These are phyloP conservation scores for Mortierella claussenii DNA, from an alignment of 192 early-diverging fungal species.

Conservation along the genomic window DNA sequence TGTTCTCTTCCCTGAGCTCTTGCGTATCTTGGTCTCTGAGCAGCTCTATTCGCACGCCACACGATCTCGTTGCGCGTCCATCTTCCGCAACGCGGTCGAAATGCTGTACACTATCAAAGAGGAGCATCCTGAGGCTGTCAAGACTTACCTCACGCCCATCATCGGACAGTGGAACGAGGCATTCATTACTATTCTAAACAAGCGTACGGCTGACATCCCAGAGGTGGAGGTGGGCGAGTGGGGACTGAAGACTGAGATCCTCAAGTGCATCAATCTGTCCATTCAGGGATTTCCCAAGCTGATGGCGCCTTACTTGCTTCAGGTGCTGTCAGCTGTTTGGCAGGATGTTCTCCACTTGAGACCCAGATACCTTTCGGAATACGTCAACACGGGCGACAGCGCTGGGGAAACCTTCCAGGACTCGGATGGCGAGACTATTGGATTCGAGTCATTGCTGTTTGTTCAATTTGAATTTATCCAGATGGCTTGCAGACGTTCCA, in stretches of 20 bases:
- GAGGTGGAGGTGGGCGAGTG: slow-evolving; percentile 67
- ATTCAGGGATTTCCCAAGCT: slow-evolving; percentile 73
- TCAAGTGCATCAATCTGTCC: slow-evolving; percentile 73
- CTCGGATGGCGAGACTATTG: slow-evolving; percentile 76
- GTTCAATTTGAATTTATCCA: slow-evolving; percentile 76
- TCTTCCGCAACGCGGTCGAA: slow-evolving; percentile 88
- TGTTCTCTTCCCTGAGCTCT: slow-evolving; percentile 84
- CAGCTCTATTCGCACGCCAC: slow-evolving; percentile 69
- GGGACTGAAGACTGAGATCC: slow-evolving; percentile 76
- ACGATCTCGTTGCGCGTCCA: slow-evolving; percentile 78
- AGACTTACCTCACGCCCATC: slow-evolving; percentile 78
- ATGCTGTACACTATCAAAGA: slow-evolving; percentile 84
- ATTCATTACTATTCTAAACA: slow-evolving; percentile 72
- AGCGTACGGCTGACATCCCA: slow-evolving; percentile 55
- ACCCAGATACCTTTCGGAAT: slow-evolving; percentile 59
- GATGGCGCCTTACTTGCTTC: slow-evolving; percentile 57
- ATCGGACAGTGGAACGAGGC: slow-evolving; percentile 82
- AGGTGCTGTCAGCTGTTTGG: slow-evolving; percentile 78
- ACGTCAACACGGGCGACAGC: slow-evolving; percentile 51
- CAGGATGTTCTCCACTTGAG: slow-evolving; percentile 69
- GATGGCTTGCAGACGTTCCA: slow-evolving; percentile 63
- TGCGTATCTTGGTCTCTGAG: slow-evolving; percentile 76
- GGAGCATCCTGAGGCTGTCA: slow-evolving; percentile 76
- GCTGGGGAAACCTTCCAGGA: slow-evolving; percentile 65
- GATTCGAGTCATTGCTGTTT: slow-evolving; percentile 74